These are phyloP conservation scores for Pseudocercospora macadamiae DNA, from an alignment of 2,329 filamentous ascomycete genomes.

Conservation along the genomic window DNA sequence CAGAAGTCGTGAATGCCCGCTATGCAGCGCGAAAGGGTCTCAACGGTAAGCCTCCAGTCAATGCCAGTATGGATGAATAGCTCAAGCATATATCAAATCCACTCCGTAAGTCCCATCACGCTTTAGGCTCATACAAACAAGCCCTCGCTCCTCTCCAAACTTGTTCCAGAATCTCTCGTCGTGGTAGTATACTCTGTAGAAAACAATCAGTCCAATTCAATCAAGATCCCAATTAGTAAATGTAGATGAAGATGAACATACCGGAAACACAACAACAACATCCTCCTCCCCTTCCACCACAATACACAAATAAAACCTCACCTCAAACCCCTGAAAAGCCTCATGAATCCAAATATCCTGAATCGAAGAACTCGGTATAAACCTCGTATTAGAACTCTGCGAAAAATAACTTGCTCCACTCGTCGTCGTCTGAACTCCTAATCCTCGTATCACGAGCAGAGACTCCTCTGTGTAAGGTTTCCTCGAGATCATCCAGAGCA, in stretches of 20 bases:
- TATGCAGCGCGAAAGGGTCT: constrained; percentile 58
- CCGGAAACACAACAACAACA: constrained; percentile 92
- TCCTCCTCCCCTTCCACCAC: constrained; percentile 87
- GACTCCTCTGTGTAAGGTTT: constrained; percentile 67
- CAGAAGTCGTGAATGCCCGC: constrained; percentile 65
- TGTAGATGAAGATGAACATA: too few relatives aligned
- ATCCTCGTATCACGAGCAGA: constrained; percentile 80
- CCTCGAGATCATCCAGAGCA: constrained; percentile 31
- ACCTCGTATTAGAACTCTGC: constrained; percentile 62
- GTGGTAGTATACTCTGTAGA: constrained; percentile 66
- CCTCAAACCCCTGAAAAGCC: constrained; percentile 89
- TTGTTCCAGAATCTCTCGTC: constrained; percentile 73
- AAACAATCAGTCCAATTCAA: constrained; percentile 10
- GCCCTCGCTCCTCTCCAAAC: constrained; percentile 86
- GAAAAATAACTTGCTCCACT: constrained; percentile 67
- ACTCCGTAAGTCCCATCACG: constrained; percentile 38
- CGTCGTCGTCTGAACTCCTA: constrained; percentile 87
- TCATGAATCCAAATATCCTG: constrained; percentile 94
- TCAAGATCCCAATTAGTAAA: constrained; percentile 2
- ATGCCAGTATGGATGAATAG: constrained; percentile 24
- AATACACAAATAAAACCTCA: constrained; percentile 84
- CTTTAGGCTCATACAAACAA: constrained; percentile 75
- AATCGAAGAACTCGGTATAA: constrained; percentile 89
- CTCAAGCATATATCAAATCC: too few relatives aligned
- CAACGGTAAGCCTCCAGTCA: constrained; percentile 10